Evolutionary conservation across 305 asterid genomes (phyloP).

Genomic region (Solanum hybrid): DNA sequence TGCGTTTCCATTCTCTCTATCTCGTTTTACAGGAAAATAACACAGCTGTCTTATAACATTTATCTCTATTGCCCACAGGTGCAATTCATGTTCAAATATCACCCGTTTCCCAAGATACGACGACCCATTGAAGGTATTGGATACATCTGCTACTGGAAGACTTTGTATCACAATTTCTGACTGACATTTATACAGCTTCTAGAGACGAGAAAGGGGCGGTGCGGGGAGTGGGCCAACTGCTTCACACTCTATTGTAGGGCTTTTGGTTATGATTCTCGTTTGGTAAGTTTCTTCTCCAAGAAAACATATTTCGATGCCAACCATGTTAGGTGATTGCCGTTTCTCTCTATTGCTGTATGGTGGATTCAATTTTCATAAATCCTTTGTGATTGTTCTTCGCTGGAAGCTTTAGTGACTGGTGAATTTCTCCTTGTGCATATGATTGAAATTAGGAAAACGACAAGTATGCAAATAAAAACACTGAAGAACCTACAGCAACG

Average conservation of each 20-base stretch:
- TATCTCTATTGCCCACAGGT: constrained; percentile 34
- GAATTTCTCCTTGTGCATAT: neutral
- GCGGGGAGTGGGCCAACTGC: constrained; percentile 99
- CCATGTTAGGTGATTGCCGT: neutral
- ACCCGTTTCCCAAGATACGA: constrained; percentile 98
- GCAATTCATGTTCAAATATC: constrained; percentile 58
- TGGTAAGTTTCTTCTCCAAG: constrained; percentile 41
- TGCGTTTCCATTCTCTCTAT: neutral
- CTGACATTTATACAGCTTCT: constrained; percentile 54
- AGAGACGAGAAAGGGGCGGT: constrained; percentile 89
- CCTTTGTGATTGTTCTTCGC: neutral
- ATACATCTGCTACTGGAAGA: constrained; percentile 10
- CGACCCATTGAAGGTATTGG: constrained; percentile 79
- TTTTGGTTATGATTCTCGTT: constrained; percentile 84
- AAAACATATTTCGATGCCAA: neutral
- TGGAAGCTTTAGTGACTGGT: neutral
- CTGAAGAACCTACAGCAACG: neutral
- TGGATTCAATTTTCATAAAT: neutral
- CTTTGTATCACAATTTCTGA: constrained; percentile 5
- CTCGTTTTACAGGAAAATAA: neutral
- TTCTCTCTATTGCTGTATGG: neutral
- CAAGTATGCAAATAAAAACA: neutral
- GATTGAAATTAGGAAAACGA: neutral
- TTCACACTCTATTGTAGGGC: constrained; percentile 93
- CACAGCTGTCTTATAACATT: neutral